Percentiles rank a stretch among this genome's conserved stretches.
Conservation (phyloP, 2,329 filamentous ascomycete genomes). For the Aspergillus aculeatinus region DNA sequence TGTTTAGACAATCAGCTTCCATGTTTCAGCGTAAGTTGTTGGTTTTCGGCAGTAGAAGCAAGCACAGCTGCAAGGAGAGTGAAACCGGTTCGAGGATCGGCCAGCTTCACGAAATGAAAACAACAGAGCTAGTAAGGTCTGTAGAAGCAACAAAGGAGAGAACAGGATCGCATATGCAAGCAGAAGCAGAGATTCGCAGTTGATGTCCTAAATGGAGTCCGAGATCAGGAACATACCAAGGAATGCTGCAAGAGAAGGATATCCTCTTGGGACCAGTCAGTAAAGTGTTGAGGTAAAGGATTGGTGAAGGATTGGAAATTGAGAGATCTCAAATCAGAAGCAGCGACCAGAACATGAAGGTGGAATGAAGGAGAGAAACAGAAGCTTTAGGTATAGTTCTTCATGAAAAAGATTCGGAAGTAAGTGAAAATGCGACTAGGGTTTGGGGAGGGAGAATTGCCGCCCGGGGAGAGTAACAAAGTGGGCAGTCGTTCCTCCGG, state of each 20-base stretch:
- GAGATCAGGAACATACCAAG: constrained; percentile 24
- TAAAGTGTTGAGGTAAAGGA: constrained; percentile 19
- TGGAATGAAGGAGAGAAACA: constrained; percentile 10
- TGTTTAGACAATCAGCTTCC: constrained; percentile 33
- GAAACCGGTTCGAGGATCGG: constrained; percentile 28
- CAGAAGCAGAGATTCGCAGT: constrained; percentile 10
- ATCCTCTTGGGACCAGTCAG: constrained; percentile 22
- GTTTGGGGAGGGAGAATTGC: constrained; percentile 18
- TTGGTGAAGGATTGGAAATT: constrained; percentile 20
- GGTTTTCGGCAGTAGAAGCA: constrained; percentile 16
- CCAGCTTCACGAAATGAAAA: constrained; percentile 18
- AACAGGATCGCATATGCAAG: constrained; percentile 11
- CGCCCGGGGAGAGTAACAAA: constrained; percentile 18
- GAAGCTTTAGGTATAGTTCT: constrained; percentile 10
- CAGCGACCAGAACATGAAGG: constrained; percentile 1
- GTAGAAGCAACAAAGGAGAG: constrained; percentile 13
- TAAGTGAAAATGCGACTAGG: background rate
- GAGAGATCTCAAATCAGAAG: constrained; percentile 10
- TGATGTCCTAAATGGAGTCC: constrained; percentile 10
- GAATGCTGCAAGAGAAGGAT: constrained; percentile 20
- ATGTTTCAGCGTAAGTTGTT: constrained; percentile 20
- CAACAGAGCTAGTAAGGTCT: constrained; percentile 17
- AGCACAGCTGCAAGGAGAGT: constrained; percentile 31
- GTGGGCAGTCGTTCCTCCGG: constrained; percentile 43
- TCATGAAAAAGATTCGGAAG: constrained; percentile 1